Conservation (phyloP, 1,284 basidiomycete species). For the Moniliella sp. region DNA sequence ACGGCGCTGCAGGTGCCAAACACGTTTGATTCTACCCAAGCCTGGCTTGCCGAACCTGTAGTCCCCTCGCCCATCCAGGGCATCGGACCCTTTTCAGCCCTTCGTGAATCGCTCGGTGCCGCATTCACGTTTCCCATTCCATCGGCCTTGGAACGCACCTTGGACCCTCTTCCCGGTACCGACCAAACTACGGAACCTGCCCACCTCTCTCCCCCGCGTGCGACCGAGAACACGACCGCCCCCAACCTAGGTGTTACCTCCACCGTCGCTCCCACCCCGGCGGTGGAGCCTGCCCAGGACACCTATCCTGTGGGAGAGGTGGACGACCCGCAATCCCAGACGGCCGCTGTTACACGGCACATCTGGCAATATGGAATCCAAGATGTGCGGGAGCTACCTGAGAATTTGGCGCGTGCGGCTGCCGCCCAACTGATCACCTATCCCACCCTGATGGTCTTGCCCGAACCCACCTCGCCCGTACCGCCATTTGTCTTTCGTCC, state of each 20-base stretch:
- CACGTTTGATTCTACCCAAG: constrained; percentile 16
- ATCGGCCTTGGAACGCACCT: too few relatives aligned
- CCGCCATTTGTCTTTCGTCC: constrained; percentile 20
- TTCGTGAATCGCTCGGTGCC: constrained; percentile 11
- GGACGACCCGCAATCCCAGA: neutral
- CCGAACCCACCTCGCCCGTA: constrained; percentile 18
- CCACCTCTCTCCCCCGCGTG: too few relatives aligned
- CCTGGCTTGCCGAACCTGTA: constrained; percentile 29
- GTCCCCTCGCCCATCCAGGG: constrained; percentile 27
- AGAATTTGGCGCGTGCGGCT: constrained; percentile 10
- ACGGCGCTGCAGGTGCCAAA: neutral
- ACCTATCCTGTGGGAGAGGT: too few relatives aligned
- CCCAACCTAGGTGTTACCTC: too few relatives aligned
- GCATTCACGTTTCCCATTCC: neutral
- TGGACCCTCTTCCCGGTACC: neutral
- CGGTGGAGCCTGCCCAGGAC: too few relatives aligned
- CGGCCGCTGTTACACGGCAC: neutral
- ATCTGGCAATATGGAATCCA: neutral
- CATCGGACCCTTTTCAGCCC: constrained; percentile 14
- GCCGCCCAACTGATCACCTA: constrained; percentile 21
- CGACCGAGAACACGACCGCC: too few relatives aligned
- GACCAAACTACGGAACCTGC: neutral
- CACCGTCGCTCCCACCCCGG: too few relatives aligned
- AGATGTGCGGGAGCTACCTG: neutral
- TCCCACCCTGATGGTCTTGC: constrained; percentile 20